Conservation (phyloP, 805 yeast species). For the Ogataea ganodermae region DNA sequence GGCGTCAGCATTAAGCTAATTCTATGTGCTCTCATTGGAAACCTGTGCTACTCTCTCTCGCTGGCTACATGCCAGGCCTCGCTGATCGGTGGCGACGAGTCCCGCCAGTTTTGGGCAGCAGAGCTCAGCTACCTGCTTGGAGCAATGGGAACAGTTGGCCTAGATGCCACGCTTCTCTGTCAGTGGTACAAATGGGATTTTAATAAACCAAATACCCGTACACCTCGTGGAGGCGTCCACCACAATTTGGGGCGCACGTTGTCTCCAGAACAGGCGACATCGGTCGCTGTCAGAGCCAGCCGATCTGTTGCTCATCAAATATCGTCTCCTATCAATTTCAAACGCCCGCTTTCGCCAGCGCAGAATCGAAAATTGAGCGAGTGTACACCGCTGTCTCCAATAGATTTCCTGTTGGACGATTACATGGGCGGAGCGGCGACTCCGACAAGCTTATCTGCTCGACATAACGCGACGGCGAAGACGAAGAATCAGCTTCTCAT, state of each 20-base stretch:
- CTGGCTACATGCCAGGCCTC: constrained; percentile 46
- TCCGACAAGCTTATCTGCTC: constrained; percentile 1
- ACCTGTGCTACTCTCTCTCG: constrained; percentile 50
- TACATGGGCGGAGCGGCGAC: constrained; percentile 18
- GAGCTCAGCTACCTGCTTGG: constrained; percentile 49
- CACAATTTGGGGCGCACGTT: constrained; percentile 7
- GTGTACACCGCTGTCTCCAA: constrained; percentile 39
- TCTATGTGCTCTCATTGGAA: constrained; percentile 51
- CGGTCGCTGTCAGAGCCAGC: background rate
- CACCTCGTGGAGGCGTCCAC: constrained; percentile 2
- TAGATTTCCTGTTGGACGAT: constrained; percentile 37
- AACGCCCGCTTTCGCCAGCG: constrained; percentile 31
- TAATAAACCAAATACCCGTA: constrained; percentile 3
- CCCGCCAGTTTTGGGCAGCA: constrained; percentile 42
- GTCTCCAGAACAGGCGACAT: constrained; percentile 6
- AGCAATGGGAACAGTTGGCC: constrained; percentile 52
- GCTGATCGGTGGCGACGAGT: constrained; percentile 35
- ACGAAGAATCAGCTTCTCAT: constrained; percentile 4
- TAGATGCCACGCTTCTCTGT: constrained; percentile 46
- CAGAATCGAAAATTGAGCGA: constrained; percentile 36
- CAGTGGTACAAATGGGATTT: constrained; percentile 43
- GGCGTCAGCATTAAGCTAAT: constrained; percentile 54
- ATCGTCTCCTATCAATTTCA: constrained; percentile 25
- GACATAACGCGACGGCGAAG: background rate
- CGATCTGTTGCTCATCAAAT: constrained; percentile 9